phyloP scores from a whole-genome alignment of 371 early-diverging fungal species.

The Mortierella sp. region DNA sequence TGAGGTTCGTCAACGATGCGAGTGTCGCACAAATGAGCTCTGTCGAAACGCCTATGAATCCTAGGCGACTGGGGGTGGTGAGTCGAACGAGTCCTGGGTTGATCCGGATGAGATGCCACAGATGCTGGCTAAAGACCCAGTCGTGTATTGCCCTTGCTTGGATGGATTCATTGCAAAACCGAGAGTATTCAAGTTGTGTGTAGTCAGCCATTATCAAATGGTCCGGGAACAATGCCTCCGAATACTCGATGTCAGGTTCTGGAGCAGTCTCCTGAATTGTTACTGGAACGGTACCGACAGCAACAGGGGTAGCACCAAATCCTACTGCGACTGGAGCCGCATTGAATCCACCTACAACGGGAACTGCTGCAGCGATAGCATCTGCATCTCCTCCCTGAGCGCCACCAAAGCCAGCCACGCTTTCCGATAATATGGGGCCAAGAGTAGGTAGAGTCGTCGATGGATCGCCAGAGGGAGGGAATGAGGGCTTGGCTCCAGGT shows the following conservation, averaged over 20 bases:
- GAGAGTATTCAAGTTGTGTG: background rate
- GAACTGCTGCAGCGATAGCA: too few relatives aligned
- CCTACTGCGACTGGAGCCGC: too few relatives aligned
- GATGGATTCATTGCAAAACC: too few relatives aligned
- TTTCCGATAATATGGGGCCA: too few relatives aligned
- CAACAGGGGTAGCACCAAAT: background rate
- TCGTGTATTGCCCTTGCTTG: background rate
- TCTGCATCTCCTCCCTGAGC: too few relatives aligned
- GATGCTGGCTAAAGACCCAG: background rate
- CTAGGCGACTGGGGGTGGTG: background rate
- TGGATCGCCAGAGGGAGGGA: background rate
- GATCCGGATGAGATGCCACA: background rate
- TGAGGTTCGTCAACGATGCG: background rate
- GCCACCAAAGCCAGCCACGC: too few relatives aligned
- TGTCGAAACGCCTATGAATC: too few relatives aligned
- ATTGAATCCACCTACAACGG: too few relatives aligned
- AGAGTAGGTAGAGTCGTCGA: constrained; percentile 11
- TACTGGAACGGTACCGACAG: background rate
- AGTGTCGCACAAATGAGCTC: too few relatives aligned
- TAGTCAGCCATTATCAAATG: background rate
- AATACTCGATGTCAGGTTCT: background rate
- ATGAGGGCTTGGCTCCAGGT: background rate
- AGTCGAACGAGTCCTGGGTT: background rate
- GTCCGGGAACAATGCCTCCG: background rate
- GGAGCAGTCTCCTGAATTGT: background rate